Percentiles rank a stretch among this genome's conserved stretches.
These are phyloP conservation scores for Agaricus blazei DNA, from an alignment of 768 basidiomycete species.

Conservation along the genomic window DNA sequence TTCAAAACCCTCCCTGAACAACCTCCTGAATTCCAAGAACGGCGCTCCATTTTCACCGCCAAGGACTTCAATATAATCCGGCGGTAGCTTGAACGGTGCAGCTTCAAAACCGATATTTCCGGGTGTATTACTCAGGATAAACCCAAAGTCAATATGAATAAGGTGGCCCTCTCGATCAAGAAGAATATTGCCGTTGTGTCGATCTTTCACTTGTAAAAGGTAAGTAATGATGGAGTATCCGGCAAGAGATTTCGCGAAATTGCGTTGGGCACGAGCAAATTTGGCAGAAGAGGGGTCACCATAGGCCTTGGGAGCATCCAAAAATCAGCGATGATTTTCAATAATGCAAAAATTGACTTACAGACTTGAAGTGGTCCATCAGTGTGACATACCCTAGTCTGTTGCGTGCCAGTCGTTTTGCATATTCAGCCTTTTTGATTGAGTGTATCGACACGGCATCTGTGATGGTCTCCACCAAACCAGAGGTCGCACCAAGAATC, in stretches of 20 bases:
- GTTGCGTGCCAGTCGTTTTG: constrained; percentile 75
- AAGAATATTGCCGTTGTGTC: constrained; percentile 98
- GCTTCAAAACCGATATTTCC: constrained; percentile 98
- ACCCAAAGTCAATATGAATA: constrained; percentile 98
- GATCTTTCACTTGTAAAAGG: constrained; percentile 95
- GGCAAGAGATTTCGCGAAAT: constrained; percentile 90
- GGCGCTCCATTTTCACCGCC: constrained; percentile 77
- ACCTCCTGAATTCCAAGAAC: constrained; percentile 76
- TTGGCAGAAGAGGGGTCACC: constrained; percentile 85
- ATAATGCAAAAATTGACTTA: constrained; percentile 28
- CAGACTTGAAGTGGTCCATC: constrained; percentile 87
- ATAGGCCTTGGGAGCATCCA: constrained; percentile 56
- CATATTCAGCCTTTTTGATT: constrained; percentile 98
- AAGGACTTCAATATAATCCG: constrained; percentile 94
- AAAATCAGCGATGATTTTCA: not conserved
- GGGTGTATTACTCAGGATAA: constrained; percentile 95
- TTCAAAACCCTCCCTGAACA: constrained; percentile 94
- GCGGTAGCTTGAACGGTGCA: constrained; percentile 95
- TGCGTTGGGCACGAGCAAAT: constrained; percentile 85
- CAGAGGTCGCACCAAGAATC: constrained; percentile 90
- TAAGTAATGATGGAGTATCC: constrained; percentile 97
- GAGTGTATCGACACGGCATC: constrained; percentile 99
- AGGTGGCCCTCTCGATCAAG: constrained; percentile 93
- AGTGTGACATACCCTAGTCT: constrained; percentile 84
- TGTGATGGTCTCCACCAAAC: constrained; percentile 95